Evolutionary conservation across 2,329 filamentous ascomycete genomes (phyloP).

Genomic region (Hypoxylon sp.): DNA sequence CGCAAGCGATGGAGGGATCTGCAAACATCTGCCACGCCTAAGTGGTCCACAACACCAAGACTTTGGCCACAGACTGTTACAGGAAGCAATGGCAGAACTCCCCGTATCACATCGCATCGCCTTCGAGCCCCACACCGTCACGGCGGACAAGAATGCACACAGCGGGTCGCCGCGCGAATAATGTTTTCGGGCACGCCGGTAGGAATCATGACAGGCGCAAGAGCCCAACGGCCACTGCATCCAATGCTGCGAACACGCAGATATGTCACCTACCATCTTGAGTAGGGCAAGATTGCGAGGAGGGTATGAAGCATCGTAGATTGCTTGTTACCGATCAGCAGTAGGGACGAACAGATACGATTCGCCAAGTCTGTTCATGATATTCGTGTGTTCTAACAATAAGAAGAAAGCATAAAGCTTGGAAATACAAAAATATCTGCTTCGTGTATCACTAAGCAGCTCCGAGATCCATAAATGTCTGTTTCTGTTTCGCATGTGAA

Average conservation of each 20-base stretch:
- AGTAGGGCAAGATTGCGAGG: slow-evolving; percentile 46
- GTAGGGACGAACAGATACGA: neutral
- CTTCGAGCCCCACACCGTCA: slow-evolving; percentile 41
- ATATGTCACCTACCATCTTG: slow-evolving; percentile 48
- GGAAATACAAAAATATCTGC: slow-evolving; percentile 29
- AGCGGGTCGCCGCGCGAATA: slow-evolving; percentile 47
- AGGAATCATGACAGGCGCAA: slow-evolving; percentile 40
- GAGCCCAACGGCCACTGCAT: slow-evolving; percentile 44
- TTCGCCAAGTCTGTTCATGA: neutral
- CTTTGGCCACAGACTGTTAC: slow-evolving; percentile 41
- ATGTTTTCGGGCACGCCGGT: slow-evolving; percentile 46
- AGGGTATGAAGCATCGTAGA: slow-evolving; percentile 50
- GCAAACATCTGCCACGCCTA: slow-evolving; percentile 41
- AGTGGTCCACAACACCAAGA: slow-evolving; percentile 46
- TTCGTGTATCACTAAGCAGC: slow-evolving; percentile 23
- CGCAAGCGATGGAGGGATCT: slow-evolving; percentile 41
- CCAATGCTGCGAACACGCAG: slow-evolving; percentile 47
- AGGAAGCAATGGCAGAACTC: slow-evolving; percentile 42
- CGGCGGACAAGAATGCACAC: slow-evolving; percentile 45
- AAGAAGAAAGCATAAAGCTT: slow-evolving; percentile 18
- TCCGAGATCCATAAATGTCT: slow-evolving; percentile 32
- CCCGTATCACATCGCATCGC: slow-evolving; percentile 42
- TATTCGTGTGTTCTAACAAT: no score
- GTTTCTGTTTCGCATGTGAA: slow-evolving; percentile 35
- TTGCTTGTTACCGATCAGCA: slow-evolving; percentile 29